Conservation (phyloP, 345 rosid genomes). For the Citrus hindsii region DNA sequence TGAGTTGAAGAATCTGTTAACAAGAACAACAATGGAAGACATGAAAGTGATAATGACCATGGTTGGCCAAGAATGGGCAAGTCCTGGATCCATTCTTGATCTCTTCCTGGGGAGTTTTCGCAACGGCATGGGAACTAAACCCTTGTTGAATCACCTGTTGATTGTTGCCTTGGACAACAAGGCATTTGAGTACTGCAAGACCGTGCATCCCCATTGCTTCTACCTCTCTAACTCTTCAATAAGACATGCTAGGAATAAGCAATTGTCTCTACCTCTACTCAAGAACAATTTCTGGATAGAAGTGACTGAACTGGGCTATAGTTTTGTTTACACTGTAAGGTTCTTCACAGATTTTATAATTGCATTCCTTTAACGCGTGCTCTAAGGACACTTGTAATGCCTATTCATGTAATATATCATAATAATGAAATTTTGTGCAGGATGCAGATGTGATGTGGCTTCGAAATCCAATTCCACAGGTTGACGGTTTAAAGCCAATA, state of each 20-base stretch:
- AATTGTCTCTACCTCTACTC: neutral
- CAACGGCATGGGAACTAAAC: conserved; percentile 35
- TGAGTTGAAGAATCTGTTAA: conserved; percentile 21
- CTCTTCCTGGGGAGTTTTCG: conserved; percentile 50
- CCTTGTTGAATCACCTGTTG: conserved; percentile 44
- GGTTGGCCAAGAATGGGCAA: conserved; percentile 39
- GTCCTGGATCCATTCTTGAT: conserved; percentile 40
- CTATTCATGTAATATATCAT: neutral
- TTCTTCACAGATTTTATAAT: neutral
- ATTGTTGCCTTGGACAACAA: conserved; percentile 36
- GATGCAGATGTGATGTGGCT: conserved; percentile 60
- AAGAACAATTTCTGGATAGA: conserved; percentile 14
- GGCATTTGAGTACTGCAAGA: conserved; percentile 35
- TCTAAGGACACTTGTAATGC: too few species aligned
- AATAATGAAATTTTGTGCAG: conserved; percentile 21
- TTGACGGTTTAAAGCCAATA: neutral
- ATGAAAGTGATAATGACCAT: conserved; percentile 42
- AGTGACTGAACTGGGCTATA: conserved; percentile 40
- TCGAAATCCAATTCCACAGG: conserved; percentile 38
- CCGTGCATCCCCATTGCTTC: conserved; percentile 42
- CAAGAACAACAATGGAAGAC: conserved; percentile 27
- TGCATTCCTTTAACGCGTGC: neutral
- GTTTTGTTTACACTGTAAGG: conserved; percentile 42
- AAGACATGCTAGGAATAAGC: neutral
- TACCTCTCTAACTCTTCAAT: conserved; percentile 1